Evolutionary conservation across 2,329 filamentous ascomycete genomes (phyloP).

Genomic region (Elsinoe arachidis): DNA sequence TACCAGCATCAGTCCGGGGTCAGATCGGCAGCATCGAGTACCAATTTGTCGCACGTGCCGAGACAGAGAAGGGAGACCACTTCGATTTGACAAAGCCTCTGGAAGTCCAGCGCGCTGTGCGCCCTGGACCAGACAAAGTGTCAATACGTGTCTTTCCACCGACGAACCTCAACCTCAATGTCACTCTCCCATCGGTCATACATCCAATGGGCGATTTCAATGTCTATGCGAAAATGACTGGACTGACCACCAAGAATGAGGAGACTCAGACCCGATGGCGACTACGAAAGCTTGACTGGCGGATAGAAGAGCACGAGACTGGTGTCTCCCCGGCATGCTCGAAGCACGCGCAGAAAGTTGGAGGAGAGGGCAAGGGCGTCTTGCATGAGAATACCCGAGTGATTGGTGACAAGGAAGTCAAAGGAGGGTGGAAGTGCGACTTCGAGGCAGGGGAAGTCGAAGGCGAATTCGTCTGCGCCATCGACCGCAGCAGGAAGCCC

Average conservation of each 20-base stretch:
- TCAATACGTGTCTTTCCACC: constrained; percentile 92
- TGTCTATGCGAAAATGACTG: constrained; percentile 72
- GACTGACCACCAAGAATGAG: constrained; percentile 64
- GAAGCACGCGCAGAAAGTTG: constrained; percentile 61
- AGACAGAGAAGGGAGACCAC: constrained; percentile 51
- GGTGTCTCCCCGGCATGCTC: constrained; percentile 70
- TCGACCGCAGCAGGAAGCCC: constrained; percentile 54
- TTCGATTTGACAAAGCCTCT: constrained; percentile 61
- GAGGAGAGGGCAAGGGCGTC: constrained; percentile 59
- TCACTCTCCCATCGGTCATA: constrained; percentile 73
- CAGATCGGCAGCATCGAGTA: constrained; percentile 68
- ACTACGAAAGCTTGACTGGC: constrained; percentile 85
- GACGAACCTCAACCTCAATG: constrained; percentile 81
- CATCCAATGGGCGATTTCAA: constrained; percentile 78
- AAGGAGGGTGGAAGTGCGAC: constrained; percentile 83
- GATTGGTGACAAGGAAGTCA: constrained; percentile 73
- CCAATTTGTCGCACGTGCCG: constrained; percentile 60
- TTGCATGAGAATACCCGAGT: constrained; percentile 66
- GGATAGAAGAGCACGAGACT: constrained; percentile 79
- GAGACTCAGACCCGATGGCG: constrained; percentile 73
- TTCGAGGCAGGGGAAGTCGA: constrained; percentile 62
- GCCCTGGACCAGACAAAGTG: constrained; percentile 72
- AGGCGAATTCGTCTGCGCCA: constrained; percentile 63
- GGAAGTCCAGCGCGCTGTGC: constrained; percentile 69
- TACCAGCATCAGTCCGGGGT: constrained; percentile 76